These are phyloP conservation scores for Limnanthes douglasii DNA, from an alignment of 345 rosid species.

Conservation along the genomic window DNA sequence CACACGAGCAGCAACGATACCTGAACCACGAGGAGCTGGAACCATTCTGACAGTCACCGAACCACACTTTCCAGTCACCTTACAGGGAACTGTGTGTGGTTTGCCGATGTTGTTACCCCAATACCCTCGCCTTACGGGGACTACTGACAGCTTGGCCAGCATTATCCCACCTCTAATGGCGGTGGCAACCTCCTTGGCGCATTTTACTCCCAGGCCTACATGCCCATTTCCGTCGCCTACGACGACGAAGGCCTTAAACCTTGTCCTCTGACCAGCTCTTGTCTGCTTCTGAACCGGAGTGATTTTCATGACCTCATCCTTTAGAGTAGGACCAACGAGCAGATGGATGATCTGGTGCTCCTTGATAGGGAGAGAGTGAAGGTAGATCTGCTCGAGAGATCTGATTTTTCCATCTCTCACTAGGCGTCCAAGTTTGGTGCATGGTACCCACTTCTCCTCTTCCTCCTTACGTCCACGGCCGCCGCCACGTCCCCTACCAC, in stretches of 20 bases:
- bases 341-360: slow-evolving; percentile 74
- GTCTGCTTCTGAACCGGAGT: slow-evolving; percentile 90
- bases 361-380: slow-evolving; percentile 78
- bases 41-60: slow-evolving; percentile 78
- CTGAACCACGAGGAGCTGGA: slow-evolving; percentile 78
- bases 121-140: slow-evolving; percentile 73
- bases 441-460: slow-evolving; percentile 81
- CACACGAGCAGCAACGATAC: slow-evolving; percentile 77
- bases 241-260: slow-evolving; percentile 79
- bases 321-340: slow-evolving; percentile 55
- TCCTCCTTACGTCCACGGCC: slow-evolving; percentile 60
- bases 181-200: slow-evolving; percentile 71
- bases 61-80: slow-evolving; percentile 79
- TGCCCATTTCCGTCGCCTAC: slow-evolving; percentile 61
- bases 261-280: slow-evolving; percentile 65
- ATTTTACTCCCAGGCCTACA: slow-evolving; percentile 77
- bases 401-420: slow-evolving; percentile 32
- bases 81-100: slow-evolving; percentile 77
- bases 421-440: slow-evolving; percentile 83
- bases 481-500: slow-evolving; percentile 32
- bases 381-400: slow-evolving; percentile 58
- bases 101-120: slow-evolving; percentile 91
- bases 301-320: slow-evolving; percentile 95
- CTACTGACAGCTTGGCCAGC: slow-evolving; percentile 58
- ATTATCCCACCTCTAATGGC: slow-evolving; percentile 68